phyloP scores from a whole-genome alignment of 1,139 yeast genomes.

The Zygotorulaspora mrakii region DNA sequence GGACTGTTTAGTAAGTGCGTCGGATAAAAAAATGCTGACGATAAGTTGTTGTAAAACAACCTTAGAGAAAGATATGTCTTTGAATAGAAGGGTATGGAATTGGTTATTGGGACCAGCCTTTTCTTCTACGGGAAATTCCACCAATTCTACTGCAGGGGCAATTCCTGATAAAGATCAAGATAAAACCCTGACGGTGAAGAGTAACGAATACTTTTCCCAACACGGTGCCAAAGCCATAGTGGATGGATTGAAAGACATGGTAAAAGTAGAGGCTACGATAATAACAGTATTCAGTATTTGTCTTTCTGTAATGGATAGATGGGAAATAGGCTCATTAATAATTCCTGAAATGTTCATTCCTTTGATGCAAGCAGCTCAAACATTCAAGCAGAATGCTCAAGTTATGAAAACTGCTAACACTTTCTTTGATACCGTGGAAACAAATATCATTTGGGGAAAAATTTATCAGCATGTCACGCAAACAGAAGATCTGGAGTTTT shows the following conservation, averaged over 20 bases:
- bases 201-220: constrained; percentile 51
- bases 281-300: constrained; percentile 55
- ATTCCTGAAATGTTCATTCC: constrained; percentile 71
- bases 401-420: constrained; percentile 56
- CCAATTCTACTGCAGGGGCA: constrained; percentile 7
- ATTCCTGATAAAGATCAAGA: constrained; percentile 3
- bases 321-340: constrained; percentile 82
- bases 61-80: constrained; percentile 82
- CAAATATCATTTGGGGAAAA: constrained; percentile 70
- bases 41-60: constrained; percentile 66
- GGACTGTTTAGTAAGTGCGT: constrained; percentile 43
- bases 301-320: constrained; percentile 75
- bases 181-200: constrained; percentile 10
- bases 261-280: constrained; percentile 38
- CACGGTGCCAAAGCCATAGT: constrained; percentile 52
- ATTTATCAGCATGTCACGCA: constrained; percentile 43
- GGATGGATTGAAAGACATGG: constrained; percentile 50
- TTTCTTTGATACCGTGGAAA: constrained; percentile 83
- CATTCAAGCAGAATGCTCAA: constrained; percentile 37
- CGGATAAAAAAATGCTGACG: constrained; percentile 57
- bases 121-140: constrained; percentile 5
- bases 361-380: constrained; percentile 45
- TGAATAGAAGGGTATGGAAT: constrained; percentile 87
- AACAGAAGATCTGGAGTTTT: constrained; percentile 41
- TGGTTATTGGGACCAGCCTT: constrained; percentile 76